Evolutionary conservation across 129 eudicot species (phyloP), one percentile per base, ranked within the genome.

Genomic region (Flaveria ramosissima): DNA sequence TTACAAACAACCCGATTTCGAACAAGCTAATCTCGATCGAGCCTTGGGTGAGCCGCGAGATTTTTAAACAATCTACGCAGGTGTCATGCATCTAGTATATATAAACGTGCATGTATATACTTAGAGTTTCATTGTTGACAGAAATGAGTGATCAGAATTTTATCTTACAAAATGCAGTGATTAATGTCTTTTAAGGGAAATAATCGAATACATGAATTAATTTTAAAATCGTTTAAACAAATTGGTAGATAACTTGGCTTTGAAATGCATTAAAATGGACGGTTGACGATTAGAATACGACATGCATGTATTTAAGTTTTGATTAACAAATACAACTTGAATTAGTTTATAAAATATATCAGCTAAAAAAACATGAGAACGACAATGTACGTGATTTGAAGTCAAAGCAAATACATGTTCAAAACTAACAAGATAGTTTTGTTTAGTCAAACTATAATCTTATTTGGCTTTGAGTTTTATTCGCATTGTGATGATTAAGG

Each of bases 331-430:
- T 1, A 23, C 64, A 57, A 57, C 15, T 19, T 57, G 64, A n/a
- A 17, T 59, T 20, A 21, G 32, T 21, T 59, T 21, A 59, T 11
- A 9, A 59, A 59, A 21, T 2, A 6, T 59, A 23, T 59, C 8
- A 59, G 65, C 46, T 70, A 50, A 24, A 50, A 24, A 14, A 51
- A 71, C 66, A 72, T 53, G 77, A 52, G 36, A 72, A 55, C 21
- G 66, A 53, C 51, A 72, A 72, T 19, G 50, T 36, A 72, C 67
- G 39, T 72, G 36, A 52, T n/a, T 36, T 71, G n/a, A 71, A 71
- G 46, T 50, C 4, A 12, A 43, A 9, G 48, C 1, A 43, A 43
- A 10, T 13, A 43, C 13, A 45, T 45, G 50, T 1, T 45, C 50
- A 45, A 45, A 45, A 45, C 50, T 45, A 45, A 0, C 11, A 45